These are phyloP conservation scores for Aspergillus sp. DNA, from an alignment of 2,329 filamentous ascomycete genomes.

Conservation along the genomic window DNA sequence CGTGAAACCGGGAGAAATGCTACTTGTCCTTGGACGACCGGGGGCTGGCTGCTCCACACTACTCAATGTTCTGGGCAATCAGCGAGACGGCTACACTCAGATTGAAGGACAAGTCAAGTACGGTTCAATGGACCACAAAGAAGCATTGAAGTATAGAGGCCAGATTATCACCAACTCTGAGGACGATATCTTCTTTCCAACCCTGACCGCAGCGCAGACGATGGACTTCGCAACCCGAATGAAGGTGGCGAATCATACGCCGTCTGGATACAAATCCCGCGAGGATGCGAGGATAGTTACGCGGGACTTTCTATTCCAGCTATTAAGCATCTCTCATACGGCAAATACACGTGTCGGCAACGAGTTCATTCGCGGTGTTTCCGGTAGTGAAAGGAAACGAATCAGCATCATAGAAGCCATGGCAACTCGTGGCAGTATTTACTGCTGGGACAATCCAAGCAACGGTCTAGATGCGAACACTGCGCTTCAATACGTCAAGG, in stretches of 20 bases:
- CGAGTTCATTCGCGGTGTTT: conserved; percentile 68
- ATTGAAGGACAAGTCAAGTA: conserved; percentile 65
- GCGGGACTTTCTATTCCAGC: conserved; percentile 61
- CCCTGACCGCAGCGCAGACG: conserved; percentile 56
- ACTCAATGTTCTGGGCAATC: conserved; percentile 71
- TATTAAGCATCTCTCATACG: conserved; percentile 64
- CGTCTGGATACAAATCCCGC: conserved; percentile 46
- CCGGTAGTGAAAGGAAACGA: conserved; percentile 70
- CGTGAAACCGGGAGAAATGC: conserved; percentile 74
- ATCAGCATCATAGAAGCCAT: conserved; percentile 70
- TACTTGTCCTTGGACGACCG: conserved; percentile 70
- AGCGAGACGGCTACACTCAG: conserved; percentile 61
- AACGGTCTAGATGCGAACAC: conserved; percentile 69
- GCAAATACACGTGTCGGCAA: conserved; percentile 66
- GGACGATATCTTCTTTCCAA: conserved; percentile 57
- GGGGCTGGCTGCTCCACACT: conserved; percentile 73
- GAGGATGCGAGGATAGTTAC: conserved; percentile 54
- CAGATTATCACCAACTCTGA: conserved; percentile 63
- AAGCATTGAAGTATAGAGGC: conserved; percentile 55
- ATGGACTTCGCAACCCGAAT: conserved; percentile 61
- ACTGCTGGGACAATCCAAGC: conserved; percentile 71
- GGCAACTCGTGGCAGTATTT: conserved; percentile 61
- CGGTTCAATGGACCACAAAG: conserved; percentile 50
- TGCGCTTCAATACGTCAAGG: conserved; percentile 64
- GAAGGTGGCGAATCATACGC: conserved; percentile 58